These are phyloP conservation scores for Neurospora hispaniola DNA, from an alignment of 495 filamentous ascomycete species.

Conservation along the genomic window DNA sequence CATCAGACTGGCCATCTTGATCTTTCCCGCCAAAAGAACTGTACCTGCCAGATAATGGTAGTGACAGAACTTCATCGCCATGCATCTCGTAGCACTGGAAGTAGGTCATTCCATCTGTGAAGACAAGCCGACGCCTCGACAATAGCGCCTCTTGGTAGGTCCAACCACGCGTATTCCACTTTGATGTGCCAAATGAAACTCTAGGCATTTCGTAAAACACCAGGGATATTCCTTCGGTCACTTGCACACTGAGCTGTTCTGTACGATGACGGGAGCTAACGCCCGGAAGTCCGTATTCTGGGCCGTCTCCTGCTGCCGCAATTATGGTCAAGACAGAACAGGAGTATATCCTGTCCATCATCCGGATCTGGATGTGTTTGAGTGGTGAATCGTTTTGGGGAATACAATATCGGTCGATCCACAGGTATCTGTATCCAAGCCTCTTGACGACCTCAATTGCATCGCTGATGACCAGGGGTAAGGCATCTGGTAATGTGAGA, in stretches of 20 bases:
- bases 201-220: not conserved
- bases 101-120: constrained; percentile 21
- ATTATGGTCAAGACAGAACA: constrained; percentile 13
- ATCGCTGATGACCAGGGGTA: not conserved
- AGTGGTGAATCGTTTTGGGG: constrained; percentile 3
- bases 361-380: constrained; percentile 13
- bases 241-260: not conserved
- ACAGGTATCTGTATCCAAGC: constrained; percentile 13
- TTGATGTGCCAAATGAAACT: constrained; percentile 5
- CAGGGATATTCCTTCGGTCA: not conserved
- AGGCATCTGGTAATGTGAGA: not conserved
- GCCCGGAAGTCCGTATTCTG: constrained; percentile 15
- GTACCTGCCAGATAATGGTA: not conserved
- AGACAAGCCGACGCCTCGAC: constrained; percentile 13
- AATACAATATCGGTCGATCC: constrained; percentile 19
- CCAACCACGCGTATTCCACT: constrained; percentile 32
- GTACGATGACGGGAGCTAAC: constrained; percentile 4
- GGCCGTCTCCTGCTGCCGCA: constrained; percentile 12
- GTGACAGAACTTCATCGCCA: constrained; percentile 6
- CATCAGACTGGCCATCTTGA: not conserved
- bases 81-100: constrained; percentile 25
- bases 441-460: not conserved
- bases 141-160: constrained; percentile 33
- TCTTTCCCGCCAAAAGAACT: not conserved
- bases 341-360: constrained; percentile 19